Conservation (phyloP, 208 protist genomes). For the Leptomonas seymouri region DNA sequence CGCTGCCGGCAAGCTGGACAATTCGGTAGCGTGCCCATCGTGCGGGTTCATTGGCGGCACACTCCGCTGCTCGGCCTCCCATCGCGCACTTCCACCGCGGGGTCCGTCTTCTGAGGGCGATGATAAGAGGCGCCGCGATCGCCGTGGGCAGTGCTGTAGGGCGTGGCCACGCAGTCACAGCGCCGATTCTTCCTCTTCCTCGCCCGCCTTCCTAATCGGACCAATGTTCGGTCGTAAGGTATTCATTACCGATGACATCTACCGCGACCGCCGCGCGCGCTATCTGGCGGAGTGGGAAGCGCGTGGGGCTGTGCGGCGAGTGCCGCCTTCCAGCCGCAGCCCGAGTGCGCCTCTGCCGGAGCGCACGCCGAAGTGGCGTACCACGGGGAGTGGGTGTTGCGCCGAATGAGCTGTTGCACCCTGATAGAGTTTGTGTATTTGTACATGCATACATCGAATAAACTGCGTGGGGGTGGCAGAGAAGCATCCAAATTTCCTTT, state of each 20-base stretch:
- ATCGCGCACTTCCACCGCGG: background rate
- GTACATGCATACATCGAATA: background rate
- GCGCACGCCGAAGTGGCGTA: constrained; percentile 66
- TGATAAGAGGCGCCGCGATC: background rate
- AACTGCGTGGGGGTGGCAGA: no score
- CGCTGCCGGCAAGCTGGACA: constrained; percentile 27
- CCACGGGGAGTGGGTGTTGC: constrained; percentile 12
- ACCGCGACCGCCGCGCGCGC: constrained; percentile 56
- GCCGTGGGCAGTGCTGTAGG: background rate
- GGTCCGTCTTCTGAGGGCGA: background rate
- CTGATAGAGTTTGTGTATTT: background rate
- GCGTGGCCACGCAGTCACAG: constrained; percentile 11
- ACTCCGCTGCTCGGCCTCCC: background rate
- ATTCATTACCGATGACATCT: constrained; percentile 81
- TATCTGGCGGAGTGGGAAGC: constrained; percentile 67
- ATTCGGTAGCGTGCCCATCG: constrained; percentile 30
- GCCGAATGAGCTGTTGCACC: background rate
- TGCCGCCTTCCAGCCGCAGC: constrained; percentile 44
- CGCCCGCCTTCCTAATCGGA: constrained; percentile 5
- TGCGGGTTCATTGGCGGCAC: constrained; percentile 37
- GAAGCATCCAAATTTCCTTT: no score
- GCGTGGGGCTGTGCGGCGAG: constrained; percentile 43
- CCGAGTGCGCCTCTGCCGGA: constrained; percentile 70
- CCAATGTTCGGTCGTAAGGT: constrained; percentile 68
- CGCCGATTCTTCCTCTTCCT: constrained; percentile 3